Percentiles rank a stretch among this genome's conserved stretches.
Evolutionary conservation across 176 grass and related monocot species (phyloP).

Genomic region (Aegilops umbellulata): DNA sequence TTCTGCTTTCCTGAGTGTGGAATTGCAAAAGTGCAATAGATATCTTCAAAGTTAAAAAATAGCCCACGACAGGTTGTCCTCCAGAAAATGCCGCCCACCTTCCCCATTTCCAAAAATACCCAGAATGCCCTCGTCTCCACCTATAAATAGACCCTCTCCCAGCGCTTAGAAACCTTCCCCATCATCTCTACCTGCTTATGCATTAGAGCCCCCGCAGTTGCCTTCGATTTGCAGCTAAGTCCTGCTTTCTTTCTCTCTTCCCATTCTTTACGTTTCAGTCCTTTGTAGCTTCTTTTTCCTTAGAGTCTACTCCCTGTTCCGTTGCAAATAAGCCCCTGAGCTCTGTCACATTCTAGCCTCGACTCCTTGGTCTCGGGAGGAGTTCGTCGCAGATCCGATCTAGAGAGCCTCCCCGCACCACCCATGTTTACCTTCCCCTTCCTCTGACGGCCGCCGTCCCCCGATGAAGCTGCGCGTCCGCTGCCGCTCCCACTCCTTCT

Average conservation of each 20-base stretch:
- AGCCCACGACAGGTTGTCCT: slow-evolving; percentile 21
- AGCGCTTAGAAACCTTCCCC: background rate
- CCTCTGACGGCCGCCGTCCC: slow-evolving; percentile 37
- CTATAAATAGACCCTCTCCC: slow-evolving; percentile 32
- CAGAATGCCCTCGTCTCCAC: background rate
- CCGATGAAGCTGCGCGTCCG: slow-evolving; percentile 50
- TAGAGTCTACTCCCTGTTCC: background rate
- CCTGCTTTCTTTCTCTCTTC: background rate
- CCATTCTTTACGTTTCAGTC: background rate
- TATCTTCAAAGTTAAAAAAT: background rate
- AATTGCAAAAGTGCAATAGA: background rate
- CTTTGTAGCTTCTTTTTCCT: background rate
- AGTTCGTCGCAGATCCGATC: slow-evolving; percentile 2
- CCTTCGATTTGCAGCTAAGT: slow-evolving; percentile 36
- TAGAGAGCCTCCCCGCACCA: background rate
- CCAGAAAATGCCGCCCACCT: slow-evolving; percentile 36
- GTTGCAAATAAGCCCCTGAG: background rate
- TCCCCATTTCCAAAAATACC: background rate
- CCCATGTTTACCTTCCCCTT: slow-evolving; percentile 43
- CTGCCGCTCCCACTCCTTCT: slow-evolving; percentile 74
- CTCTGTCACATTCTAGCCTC: slow-evolving; percentile 3
- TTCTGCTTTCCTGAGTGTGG: fast-evolving
- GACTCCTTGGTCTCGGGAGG: background rate
- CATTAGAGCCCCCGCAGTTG: background rate
- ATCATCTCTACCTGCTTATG: background rate